Evolutionary conservation across 805 yeast genomes (phyloP).

Genomic region (Ogataea henricii): DNA sequence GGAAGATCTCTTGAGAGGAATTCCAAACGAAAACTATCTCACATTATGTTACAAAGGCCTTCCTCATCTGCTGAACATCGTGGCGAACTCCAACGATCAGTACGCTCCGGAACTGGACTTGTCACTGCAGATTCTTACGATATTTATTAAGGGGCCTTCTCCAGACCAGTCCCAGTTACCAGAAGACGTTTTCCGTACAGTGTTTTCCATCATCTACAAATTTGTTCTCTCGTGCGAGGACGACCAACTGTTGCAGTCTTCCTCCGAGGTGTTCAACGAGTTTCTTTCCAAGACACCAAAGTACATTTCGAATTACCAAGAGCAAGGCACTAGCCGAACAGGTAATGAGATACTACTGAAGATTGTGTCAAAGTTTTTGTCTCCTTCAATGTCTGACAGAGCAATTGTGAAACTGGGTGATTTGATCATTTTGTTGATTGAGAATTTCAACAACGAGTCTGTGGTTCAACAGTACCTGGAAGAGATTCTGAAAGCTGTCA

Average conservation of each 20-base stretch:
- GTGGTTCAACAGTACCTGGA: conserved; percentile 45
- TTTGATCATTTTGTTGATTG: conserved; percentile 33
- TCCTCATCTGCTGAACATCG: conserved; percentile 48
- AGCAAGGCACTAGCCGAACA: conserved; percentile 40
- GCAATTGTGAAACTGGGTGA: conserved; percentile 81
- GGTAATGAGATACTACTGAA: conserved; percentile 62
- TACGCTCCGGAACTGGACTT: conserved; percentile 64
- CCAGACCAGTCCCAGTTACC: conserved; percentile 22
- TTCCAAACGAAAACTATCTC: conserved; percentile 47
- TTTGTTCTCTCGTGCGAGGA: conserved; percentile 55
- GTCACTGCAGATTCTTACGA: conserved; percentile 56
- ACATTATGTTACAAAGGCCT: conserved; percentile 52
- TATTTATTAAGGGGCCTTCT: conserved; percentile 49
- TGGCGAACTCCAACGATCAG: conserved; percentile 41
- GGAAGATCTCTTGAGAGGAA: conserved; percentile 52
- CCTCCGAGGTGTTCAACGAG: conserved; percentile 72
- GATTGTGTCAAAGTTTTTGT: conserved; percentile 67
- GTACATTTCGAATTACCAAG: conserved; percentile 36
- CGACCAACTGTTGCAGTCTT: conserved; percentile 73
- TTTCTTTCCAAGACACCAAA: conserved; percentile 48
- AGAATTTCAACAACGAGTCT: conserved; percentile 36
- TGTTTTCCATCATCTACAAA: conserved; percentile 46
- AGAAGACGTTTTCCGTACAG: conserved; percentile 38
- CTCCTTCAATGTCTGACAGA: conserved; percentile 71
- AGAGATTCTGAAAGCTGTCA: conserved; percentile 73